These are phyloP conservation scores for Thelonectria olida DNA, from an alignment of 2,329 filamentous ascomycete species.

Conservation along the genomic window DNA sequence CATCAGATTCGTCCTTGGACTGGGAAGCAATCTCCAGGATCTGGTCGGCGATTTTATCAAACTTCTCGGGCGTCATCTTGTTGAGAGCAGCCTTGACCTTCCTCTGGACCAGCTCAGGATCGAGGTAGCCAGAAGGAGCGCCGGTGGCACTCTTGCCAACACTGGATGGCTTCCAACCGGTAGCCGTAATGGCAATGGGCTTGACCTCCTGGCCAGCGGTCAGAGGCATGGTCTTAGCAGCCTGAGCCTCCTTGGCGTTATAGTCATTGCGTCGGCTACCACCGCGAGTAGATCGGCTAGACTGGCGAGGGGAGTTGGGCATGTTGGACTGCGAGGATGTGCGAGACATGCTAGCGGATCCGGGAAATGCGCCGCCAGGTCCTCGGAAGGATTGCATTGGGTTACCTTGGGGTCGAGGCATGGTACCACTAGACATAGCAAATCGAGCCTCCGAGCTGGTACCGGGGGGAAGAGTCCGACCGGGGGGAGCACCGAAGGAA, in stretches of 20 bases:
- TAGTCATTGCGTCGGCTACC: constrained; percentile 72
- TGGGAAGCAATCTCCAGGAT: constrained; percentile 93
- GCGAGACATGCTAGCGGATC: constrained; percentile 70
- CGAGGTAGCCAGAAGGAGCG: constrained; percentile 68
- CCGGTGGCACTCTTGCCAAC: constrained; percentile 57
- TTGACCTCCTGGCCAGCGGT: constrained; percentile 85
- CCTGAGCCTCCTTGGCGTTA: constrained; percentile 70
- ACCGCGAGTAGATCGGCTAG: constrained; percentile 62
- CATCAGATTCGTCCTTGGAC: constrained; percentile 94
- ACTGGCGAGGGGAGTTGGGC: constrained; percentile 77
- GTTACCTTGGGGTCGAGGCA: constrained; percentile 57
- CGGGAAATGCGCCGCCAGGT: constrained; percentile 68
- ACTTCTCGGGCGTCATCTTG: constrained; percentile 99
- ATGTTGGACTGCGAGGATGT: constrained; percentile 67
- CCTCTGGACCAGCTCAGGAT: constrained; percentile 93
- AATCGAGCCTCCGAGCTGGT: constrained; percentile 84
- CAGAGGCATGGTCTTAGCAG: constrained; percentile 89
- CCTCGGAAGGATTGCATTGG: constrained; percentile 52
- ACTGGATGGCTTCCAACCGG: constrained; percentile 90
- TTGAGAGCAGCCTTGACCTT: constrained; percentile 99
- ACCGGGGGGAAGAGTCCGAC: constrained; percentile 73
- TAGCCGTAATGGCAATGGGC: constrained; percentile 75
- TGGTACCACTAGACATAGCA: constrained; percentile 65
- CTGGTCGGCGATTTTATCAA: constrained; percentile 93
- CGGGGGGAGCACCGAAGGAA: constrained; percentile 64